Evolutionary conservation across 352 stramenopile genomes (phyloP).

Genomic region (Pythium utonaiense): DNA sequence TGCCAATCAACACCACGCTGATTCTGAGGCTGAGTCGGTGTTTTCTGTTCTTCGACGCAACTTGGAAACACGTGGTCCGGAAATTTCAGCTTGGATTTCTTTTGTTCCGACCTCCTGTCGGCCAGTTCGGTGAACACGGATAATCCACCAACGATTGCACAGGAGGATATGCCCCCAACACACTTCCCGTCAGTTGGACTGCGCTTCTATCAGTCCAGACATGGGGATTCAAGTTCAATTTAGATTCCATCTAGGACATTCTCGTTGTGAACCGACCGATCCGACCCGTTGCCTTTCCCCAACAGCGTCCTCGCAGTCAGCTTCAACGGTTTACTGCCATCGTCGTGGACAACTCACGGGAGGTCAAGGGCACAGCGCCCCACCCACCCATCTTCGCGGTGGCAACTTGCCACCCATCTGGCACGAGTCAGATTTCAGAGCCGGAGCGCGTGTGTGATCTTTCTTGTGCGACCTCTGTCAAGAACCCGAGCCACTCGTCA

Average conservation of each 20-base stretch:
- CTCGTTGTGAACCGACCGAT: too few relatives aligned
- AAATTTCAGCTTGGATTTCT: background rate
- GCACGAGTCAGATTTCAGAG: conserved; percentile 5
- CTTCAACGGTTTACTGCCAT: too few relatives aligned
- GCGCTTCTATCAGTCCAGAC: too few relatives aligned
- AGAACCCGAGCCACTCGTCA: background rate
- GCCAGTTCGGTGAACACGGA: too few relatives aligned
- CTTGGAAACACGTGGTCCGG: background rate
- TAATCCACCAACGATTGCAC: background rate
- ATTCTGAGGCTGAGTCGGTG: background rate
- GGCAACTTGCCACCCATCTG: background rate
- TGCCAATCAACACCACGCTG: too few relatives aligned
- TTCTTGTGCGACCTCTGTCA: conserved; percentile 1
- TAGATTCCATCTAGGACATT: too few relatives aligned
- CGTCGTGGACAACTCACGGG: too few relatives aligned
- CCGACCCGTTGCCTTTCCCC: too few relatives aligned
- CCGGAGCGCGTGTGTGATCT: conserved; percentile 1
- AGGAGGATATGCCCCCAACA: background rate
- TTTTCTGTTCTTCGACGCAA: background rate
- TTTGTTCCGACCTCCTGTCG: conserved; percentile 1
- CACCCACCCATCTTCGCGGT: background rate
- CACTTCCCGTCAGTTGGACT: too few relatives aligned
- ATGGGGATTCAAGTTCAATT: too few relatives aligned
- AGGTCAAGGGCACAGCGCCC: too few relatives aligned
- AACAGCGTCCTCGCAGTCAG: too few relatives aligned